A percentile compares a stretch with the other conserved stretches of the same genome.
phyloP scores from a whole-genome alignment of 371 early-diverging fungal species.

The Mortierella sp. region DNA sequence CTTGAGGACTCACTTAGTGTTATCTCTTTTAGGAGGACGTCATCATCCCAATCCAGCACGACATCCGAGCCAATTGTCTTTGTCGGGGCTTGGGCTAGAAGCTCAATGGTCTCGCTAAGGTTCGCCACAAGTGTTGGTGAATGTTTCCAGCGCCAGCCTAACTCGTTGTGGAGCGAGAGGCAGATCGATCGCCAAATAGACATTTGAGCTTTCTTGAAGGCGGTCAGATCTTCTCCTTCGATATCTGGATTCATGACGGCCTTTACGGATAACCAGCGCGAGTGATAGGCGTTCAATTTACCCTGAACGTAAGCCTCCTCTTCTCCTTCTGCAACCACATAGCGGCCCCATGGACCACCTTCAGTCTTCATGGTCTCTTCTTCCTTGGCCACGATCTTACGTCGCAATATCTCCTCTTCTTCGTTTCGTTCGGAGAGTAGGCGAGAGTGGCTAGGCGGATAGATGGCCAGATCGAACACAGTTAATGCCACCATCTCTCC shows the following conservation, averaged over 20 bases:
- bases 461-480: background rate
- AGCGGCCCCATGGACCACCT: constrained; percentile 27
- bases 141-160: constrained; percentile 52
- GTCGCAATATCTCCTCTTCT: constrained; percentile 23
- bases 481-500: constrained; percentile 30
- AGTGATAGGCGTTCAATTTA: constrained; percentile 17
- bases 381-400: constrained; percentile 23
- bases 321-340: constrained; percentile 22
- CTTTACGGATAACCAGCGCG: constrained; percentile 47
- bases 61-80: constrained; percentile 27
- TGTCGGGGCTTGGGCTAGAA: constrained; percentile 20
- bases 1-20: background rate
- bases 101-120: constrained; percentile 17
- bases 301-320: constrained; percentile 41
- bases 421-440: constrained; percentile 25
- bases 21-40: background rate
- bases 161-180: background rate
- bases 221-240: constrained; percentile 18
- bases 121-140: constrained; percentile 44
- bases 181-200: constrained; percentile 23
- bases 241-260: constrained; percentile 26
- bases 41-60: constrained; percentile 30
- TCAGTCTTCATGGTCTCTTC: constrained; percentile 13
- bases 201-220: constrained; percentile 23
- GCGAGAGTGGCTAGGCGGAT: constrained; percentile 6